Base-by-base conservation (phyloP, 331 rosid genomes). In the Rosa hybrid region DNA sequence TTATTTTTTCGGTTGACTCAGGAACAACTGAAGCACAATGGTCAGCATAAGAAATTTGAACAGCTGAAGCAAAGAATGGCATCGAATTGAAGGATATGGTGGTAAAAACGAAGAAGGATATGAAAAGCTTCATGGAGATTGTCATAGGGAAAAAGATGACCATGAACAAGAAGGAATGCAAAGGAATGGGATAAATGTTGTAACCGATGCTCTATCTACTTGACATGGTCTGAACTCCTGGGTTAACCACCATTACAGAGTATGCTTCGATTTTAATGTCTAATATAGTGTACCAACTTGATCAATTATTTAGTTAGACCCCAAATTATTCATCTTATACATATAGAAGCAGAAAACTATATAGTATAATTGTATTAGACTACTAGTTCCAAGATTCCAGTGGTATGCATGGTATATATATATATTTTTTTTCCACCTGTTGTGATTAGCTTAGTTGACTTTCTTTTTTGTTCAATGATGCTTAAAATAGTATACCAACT, bases 1-100 rank as follows among this genome's bases (percentile, higher is more conserved):
- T 1, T n/a, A 0, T 34, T 18, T 16, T 67, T 23, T 78, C 68
- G 16, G 76, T 20, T 49, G 87, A 80, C 50, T 68, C 68, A 12
- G 81, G 88, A 77, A 87, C 80, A 3, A 78, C 8, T 8, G 82
- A 74, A 80, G 79, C 77, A 77, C 92, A 87, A 49, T 85, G 87
- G 8, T 82, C 85, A 13, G 84, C 38, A 81, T 85, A 87, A 41
- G 81, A 30, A 74, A 48, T 12, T 67, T 30, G 74, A 30, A 81
- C 60, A 49, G 23, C 18, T 56, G 67, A 48, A 56, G 49, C 13
- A 74, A 21, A 62, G 14, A 84, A 72, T 2, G 57, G 27, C 76
- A 79, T 17, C 75, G 5, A 71, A 72, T 68, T 80, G 62, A 80
- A 25, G 68, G 11, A 60, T 44, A 79, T 72, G 53, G 42, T 4